A percentile compares a stretch with the other conserved stretches of the same genome.
phyloP scores from a whole-genome alignment of 345 rosid species.

The Dovyalis caffra region DNA sequence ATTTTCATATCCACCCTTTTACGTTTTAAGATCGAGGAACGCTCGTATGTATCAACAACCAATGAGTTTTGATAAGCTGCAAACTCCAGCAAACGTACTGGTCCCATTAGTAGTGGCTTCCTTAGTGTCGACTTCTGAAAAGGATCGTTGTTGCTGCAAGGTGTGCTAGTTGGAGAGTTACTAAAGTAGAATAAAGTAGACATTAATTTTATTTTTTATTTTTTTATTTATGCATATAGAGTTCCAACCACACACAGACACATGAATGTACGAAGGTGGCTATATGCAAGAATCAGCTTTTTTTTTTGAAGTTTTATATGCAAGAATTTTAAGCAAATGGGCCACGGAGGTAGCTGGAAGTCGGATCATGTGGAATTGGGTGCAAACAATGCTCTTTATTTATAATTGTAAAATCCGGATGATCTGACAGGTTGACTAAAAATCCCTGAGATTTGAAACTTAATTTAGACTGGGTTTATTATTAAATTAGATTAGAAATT shows the following conservation, averaged over 20 bases:
- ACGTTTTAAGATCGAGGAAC: too few species aligned
- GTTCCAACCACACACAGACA: neutral
- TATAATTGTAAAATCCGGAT: too few species aligned
- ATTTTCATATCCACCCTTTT: too few species aligned
- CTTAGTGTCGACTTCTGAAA: neutral
- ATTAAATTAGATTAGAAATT: too few species aligned
- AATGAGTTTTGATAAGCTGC: neutral
- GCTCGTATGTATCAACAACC: neutral
- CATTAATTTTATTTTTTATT: too few species aligned
- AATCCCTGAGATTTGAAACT: too few species aligned
- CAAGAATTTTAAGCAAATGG: neutral
- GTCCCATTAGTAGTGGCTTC: neutral
- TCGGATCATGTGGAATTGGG: slow-evolving; percentile 5
- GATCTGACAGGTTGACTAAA: too few species aligned
- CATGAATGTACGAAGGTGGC: neutral
- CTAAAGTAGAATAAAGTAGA: too few species aligned
- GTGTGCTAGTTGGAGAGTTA: neutral
- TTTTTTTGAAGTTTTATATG: neutral
- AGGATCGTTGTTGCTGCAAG: neutral
- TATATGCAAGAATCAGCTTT: too few species aligned
- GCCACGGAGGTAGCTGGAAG: neutral
- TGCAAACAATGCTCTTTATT: too few species aligned
- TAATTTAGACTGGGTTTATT: too few species aligned
- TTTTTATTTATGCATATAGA: too few species aligned
- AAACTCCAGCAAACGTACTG: neutral